Evolutionary conservation across 1,139 yeast species (phyloP), one percentile per base, ranked within the genome.

Genomic region (Meyerozyma sp.): DNA sequence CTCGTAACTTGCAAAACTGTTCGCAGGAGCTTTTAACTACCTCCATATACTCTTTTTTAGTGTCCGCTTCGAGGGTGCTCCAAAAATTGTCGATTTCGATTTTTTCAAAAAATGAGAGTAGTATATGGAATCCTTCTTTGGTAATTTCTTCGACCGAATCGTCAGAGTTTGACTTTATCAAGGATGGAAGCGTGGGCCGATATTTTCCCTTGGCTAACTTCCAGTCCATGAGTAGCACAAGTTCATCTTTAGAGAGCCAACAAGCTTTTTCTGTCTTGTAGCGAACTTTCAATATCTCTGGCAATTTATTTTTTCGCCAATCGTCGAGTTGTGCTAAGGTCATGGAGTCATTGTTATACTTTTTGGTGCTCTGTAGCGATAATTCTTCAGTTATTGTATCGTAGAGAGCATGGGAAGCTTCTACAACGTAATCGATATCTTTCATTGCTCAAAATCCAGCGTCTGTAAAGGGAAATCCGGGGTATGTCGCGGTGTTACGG

Each of bases 161-260:
- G 0, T 49, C 57, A 3, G 57, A 57, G 49, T 75, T 75, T 3
- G 70, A 61, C 38, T 53, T 54, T 32, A 75, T 71, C 20, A 73
- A 55, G 44, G 69, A 70, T n/a, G 70, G 70, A 8, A 75, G 58
- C 2, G 65, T 62, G 2, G 79, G 75, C 23, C 81, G 54, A 48
- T 69, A 75, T 43, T 70, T 73, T 0, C 80, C 81, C 47, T 68
- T 68, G 23, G 75, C 70, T 38, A 75, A 61, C 45, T 75, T 75
- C 79, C 79, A 75, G 45, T 74, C 79, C 74, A 75, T 64, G 28
- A 75, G 49, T 28, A 66, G 55, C 3, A 54, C 54, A 51, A 74
- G 59, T 48, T 75, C 79, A 1, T 60, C 59, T 44, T 65, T 64
- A 10, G 63, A 62, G 9, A 75, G 44, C 63, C 67, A 66, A 7